Evolutionary conservation across 257 asterid genomes (phyloP).

Genomic region (Voacanga thouarsii): DNA sequence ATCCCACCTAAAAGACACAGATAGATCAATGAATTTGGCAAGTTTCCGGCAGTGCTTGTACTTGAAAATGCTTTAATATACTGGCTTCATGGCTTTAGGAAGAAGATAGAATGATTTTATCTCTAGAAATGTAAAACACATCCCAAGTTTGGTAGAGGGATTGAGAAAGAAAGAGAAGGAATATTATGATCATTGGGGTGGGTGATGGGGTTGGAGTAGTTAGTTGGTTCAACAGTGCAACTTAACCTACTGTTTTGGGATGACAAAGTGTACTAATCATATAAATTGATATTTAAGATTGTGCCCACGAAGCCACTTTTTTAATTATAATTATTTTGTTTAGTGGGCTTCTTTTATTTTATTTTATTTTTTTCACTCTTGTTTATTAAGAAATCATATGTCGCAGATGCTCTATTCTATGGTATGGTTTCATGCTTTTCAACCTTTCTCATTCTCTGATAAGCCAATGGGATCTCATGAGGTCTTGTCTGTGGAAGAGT

Average conservation of each 20-base stretch:
- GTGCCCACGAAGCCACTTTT: slow-evolving; percentile 4
- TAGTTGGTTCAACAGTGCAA: slow-evolving; percentile 31
- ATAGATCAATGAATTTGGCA: not conserved
- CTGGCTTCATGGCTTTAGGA: slow-evolving; percentile 17
- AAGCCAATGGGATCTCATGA: not conserved
- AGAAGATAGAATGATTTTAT: slow-evolving; percentile 34
- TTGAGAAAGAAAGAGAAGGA: not conserved
- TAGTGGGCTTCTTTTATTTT: not conserved
- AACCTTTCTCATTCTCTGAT: not conserved
- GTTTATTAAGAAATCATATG: slow-evolving; percentile 7
- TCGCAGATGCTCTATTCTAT: not conserved
- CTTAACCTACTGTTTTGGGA: slow-evolving; percentile 15
- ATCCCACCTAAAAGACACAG: not conserved
- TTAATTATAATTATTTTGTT: not conserved
- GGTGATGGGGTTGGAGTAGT: slow-evolving; percentile 22
- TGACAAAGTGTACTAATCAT: not conserved
- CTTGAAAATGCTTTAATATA: slow-evolving; percentile 11
- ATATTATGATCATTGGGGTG: slow-evolving; percentile 11
- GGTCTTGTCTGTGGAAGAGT: not conserved
- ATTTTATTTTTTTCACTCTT: not conserved
- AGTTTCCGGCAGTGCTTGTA: not conserved
- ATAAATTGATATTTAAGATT: slow-evolving; percentile 11
- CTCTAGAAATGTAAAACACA: slow-evolving; percentile 12
- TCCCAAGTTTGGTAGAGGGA: slow-evolving; percentile 19
- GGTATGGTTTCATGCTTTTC: too few species aligned